Conservation (phyloP, 768 basidiomycete species). For the Collybia mongolica region DNA sequence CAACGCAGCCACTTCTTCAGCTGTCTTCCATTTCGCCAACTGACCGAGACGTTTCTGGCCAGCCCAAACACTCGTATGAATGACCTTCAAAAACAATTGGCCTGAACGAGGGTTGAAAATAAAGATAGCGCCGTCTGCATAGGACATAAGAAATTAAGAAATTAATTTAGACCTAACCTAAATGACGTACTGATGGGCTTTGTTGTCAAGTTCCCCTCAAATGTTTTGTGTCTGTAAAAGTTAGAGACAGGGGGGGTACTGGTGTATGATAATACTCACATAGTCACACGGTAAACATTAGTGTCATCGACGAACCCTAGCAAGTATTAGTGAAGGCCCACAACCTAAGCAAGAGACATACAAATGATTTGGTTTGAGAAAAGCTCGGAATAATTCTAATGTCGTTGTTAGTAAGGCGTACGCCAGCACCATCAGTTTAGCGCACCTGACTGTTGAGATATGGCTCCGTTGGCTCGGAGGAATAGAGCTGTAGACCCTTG, state of each 20-base stretch:
- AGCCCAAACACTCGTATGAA: conserved; percentile 99
- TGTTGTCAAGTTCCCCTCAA: conserved; percentile 99
- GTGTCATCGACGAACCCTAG: conserved; percentile 98
- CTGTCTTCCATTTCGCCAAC: conserved; percentile 99
- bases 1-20: conserved; percentile 98
- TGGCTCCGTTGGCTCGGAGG: conserved; percentile 98
- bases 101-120: conserved; percentile 99
- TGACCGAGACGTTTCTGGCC: conserved; percentile 99
- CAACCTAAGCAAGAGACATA: conserved; percentile 22
- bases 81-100: conserved; percentile 97
- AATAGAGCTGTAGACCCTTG: conserved; percentile 97
- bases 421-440: neutral
- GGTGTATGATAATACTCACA: conserved; percentile 39
- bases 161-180: neutral
- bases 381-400: conserved; percentile 87
- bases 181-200: conserved; percentile 85
- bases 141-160: conserved; percentile 7
- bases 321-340: neutral
- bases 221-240: conserved; percentile 84
- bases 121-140: conserved; percentile 88
- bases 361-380: conserved; percentile 99
- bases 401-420: conserved; percentile 2
- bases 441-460: conserved; percentile 92
- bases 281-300: conserved; percentile 98
- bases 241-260: neutral